These are phyloP conservation scores for Jamesozyma lodderae DNA, from an alignment of 805 yeast genomes.

Conservation along the genomic window DNA sequence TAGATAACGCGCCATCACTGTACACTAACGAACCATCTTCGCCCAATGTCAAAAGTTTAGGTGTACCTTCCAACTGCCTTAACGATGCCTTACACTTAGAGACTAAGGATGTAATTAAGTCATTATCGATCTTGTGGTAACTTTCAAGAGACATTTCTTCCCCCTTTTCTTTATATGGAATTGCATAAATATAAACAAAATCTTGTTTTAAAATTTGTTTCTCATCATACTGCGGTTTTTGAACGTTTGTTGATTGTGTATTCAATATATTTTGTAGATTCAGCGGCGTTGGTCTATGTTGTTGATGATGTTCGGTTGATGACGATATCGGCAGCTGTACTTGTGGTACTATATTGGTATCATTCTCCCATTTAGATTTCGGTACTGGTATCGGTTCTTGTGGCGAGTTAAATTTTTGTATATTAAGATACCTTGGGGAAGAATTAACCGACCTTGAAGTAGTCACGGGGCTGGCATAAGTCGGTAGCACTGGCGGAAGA, in stretches of 20 bases:
- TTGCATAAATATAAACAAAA: slow-evolving; percentile 19
- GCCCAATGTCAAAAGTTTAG: slow-evolving; percentile 14
- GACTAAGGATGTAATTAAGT: slow-evolving; percentile 18
- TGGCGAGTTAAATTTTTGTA: no score
- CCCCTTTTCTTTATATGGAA: slow-evolving; percentile 19
- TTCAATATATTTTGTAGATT: neutral
- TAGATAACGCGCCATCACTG: slow-evolving; percentile 4
- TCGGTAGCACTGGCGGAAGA: no score
- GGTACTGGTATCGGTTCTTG: no score
- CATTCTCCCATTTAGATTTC: no score
- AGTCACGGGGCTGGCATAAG: no score
- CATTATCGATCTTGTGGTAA: slow-evolving; percentile 21
- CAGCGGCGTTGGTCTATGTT: neutral
- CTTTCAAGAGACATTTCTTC: slow-evolving; percentile 20
- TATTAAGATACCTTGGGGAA: no score
- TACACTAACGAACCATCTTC: slow-evolving; percentile 17
- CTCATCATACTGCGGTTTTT: neutral
- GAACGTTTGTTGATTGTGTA: neutral
- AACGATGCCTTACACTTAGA: slow-evolving; percentile 10
- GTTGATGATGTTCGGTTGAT: no score
- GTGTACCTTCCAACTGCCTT: slow-evolving; percentile 5
- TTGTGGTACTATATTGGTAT: no score
- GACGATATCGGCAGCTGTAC: no score
- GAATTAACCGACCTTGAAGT: no score
- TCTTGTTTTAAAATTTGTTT: slow-evolving; percentile 22